Base-by-base conservation (phyloP, 106 monocot genomes). In the Cymbidium sinense region DNA sequence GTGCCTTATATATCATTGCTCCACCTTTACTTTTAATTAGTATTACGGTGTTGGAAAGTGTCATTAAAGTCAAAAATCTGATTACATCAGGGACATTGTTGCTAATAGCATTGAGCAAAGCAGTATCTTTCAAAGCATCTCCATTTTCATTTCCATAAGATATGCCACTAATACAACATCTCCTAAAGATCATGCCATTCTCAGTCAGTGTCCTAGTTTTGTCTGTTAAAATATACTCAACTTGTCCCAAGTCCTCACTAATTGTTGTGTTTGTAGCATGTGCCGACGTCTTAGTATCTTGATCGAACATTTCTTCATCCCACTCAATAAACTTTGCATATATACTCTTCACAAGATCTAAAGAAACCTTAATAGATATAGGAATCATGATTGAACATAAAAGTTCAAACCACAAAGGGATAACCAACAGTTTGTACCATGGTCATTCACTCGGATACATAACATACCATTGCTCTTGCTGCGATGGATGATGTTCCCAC, bases 391-490 rank as follows among this genome's bases (percentile, higher is more conserved):
- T 94, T 50, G 98, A 98, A 81, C 98, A 98, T 34, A 98, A 81
- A 43, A 98, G 98, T 82, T 98, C 98, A 88, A 98, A 98, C 21
- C 98, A 79, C 36, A 98, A 83, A 58, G 98, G 98, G 74, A 98
- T 94, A 76, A 98, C 80, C 81, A 98, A 74, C 31, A 98, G 84
- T 70, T 94, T 92, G 67, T 94, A 98, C 98, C 98, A 98, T 71
- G 88, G 91, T 50, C 90, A 91, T 83, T 98, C 88, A 76, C 25
- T 51, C 47, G 91, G 92, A 78, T 98, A 98, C 86, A 61, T 86
- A 37, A 92, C 87, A 85, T 98, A 98, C 98, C 98, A 98, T 88
- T 88, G 94, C 98, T 98, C n/a, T n/a, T n/a, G n/a, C n/a, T n/a
- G n/a, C n/a, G n/a, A n/a, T n/a, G n/a, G n/a, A n/a, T n/a, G n/a